These are phyloP conservation scores for Uromyces viciae-fabae DNA, from an alignment of 1,284 basidiomycete genomes.

Conservation along the genomic window DNA sequence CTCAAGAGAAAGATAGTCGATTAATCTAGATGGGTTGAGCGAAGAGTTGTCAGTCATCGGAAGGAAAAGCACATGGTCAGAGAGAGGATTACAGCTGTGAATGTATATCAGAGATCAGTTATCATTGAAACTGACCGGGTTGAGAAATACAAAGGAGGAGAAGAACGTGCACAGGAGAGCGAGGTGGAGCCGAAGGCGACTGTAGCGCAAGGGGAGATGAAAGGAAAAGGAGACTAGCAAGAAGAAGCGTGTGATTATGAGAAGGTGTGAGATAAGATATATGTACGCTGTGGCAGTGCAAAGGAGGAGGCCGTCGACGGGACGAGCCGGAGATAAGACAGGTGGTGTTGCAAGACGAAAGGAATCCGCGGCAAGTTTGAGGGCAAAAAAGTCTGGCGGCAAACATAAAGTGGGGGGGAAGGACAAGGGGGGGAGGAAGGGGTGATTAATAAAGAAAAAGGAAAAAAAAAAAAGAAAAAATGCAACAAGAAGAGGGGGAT, in stretches of 20 bases:
- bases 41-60: not conserved
- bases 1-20: not conserved
- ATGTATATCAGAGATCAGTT: too few relatives aligned
- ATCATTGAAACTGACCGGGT: not conserved
- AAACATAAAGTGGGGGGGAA: not conserved
- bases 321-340: constrained; percentile 15
- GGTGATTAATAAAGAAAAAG: not conserved
- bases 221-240: not conserved
- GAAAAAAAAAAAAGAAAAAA: not conserved
- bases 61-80: not conserved
- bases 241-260: not conserved
- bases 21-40: not conserved
- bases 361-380: constrained; percentile 14
- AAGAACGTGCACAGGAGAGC: not conserved
- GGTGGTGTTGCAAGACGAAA: not conserved
- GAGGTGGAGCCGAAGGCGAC: not conserved
- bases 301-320: not conserved
- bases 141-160: not conserved
- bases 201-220: not conserved
- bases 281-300: not conserved
- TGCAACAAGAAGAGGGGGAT: not conserved
- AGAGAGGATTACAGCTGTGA: too few relatives aligned
- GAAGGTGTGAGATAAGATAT: not conserved
- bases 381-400: not conserved
- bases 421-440: not conserved